Base-by-base conservation (phyloP, 371 early-diverging fungal genomes). In the Syncephalastrum sp. region DNA sequence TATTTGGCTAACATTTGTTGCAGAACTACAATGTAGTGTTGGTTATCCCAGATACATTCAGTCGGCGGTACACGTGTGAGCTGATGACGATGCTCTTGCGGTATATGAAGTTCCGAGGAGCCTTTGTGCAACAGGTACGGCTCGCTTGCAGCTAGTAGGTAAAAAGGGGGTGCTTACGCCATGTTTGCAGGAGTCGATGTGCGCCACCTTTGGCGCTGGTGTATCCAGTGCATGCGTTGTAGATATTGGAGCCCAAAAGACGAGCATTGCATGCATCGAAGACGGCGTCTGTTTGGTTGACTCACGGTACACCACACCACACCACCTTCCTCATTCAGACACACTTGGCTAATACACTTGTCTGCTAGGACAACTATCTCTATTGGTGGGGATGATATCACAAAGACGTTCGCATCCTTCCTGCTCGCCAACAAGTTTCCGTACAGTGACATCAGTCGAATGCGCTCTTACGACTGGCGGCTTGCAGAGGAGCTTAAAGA, bases 221-320 rank as follows among this genome's bases (percentile, higher is more conserved):
- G 79, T 91, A 5, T 89, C 93, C 0, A 79, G 82, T 10, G 93
- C 93, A 0, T 92, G 92, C 58, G 90, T 95, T 12, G 90, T 95
- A 2, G 94, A 95, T 66, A 87, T 95, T 56, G 96, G 96, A 6
- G 94, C 96, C 1, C 93, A 94, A 62, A 87, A 82, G 38, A 93
- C 93, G 14, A 89, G 82, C 50, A 77, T 94, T 13, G 71, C 86
- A 0, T 93, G 93, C 62, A 85, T 95, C 15, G 96, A 95, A 57
- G 91, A 93, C 43, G 96, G 96, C 15, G 78, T 87, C 16, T 86
- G 87, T 57, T 69, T 89, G 15, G 79, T 83, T 7, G 86, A 90
- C 50, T 89, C 91, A 7, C 77, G 79, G 67, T 72, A 72, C 8
- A 55, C 53, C 17, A 25, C 8, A 55, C 53, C 17, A 25, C 17